Base-by-base conservation (phyloP, 805 yeast species). In the Candida silvicultrix region DNA sequence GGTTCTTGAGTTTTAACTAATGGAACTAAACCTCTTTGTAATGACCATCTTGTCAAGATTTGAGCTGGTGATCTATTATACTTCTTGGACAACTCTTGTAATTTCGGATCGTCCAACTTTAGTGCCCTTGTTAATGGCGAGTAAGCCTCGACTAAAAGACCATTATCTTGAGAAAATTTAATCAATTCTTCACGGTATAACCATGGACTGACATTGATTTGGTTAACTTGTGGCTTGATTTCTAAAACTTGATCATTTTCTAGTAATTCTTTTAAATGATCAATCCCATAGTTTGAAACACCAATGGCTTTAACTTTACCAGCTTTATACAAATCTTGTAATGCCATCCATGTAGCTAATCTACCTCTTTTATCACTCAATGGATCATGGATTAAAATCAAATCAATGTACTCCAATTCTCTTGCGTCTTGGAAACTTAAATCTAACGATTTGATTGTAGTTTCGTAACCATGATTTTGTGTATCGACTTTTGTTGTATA, bases 131-230 rank as follows among this genome's bases (percentile, higher is more conserved):
- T 75, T 55, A 89, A 74, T 9, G 97, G 96, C 8, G 94, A 81
- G 65, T 77, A 89, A 0, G 95, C 90, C 60, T 85, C 88, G 10
- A 83, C 77, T 5, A 71, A 65, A 37, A 89, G 75, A 40, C 71
- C 79, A 46, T 81, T 64, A 15, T 70, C 58, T 28, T 71, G 68
- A 60, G 85, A 80, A 63, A 67, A 84, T 44, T 80, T 75, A 20
- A 84, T 78, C 46, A 88, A 69, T 44, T 81, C 80, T 45, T 71
- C 66, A 55, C 85, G 70, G 67, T 83, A 85, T 56, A 83, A 70
- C 90, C 94, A 86, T 11, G 95, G 96, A 49, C 87, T 85, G 43
- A 87, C 73, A 63, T 88, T 95, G 55, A 87, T 75, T 63, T 87
- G 95, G 60, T 87, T 81, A 40, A 84, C 80, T 2, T 80, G 85